Percentiles rank a stretch among this genome's conserved stretches.
Evolutionary conservation across 495 filamentous ascomycete species (phyloP).

Genomic region (Oleoguttula mirabilis): DNA sequence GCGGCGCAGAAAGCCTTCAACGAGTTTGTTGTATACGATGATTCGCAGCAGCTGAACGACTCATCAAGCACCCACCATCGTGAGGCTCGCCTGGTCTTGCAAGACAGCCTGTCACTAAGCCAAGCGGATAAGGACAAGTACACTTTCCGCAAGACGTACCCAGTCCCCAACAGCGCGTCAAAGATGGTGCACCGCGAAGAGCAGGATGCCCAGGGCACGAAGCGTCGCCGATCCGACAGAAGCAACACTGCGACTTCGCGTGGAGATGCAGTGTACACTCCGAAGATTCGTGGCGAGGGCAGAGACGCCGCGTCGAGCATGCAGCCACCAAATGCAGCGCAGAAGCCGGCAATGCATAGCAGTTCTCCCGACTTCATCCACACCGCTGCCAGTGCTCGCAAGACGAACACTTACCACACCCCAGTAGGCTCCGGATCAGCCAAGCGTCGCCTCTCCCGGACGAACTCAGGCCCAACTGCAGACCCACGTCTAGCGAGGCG

Average conservation of each 20-base stretch:
- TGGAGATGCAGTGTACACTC: too few species aligned
- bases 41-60: neutral
- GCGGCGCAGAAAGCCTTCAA: neutral
- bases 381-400: neutral
- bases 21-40: slow-evolving; percentile 1
- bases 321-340: neutral
- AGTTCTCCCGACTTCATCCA: slow-evolving; percentile 16
- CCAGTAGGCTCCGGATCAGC: neutral
- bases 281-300: neutral
- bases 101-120: neutral
- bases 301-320: neutral
- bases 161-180: slow-evolving; percentile 13
- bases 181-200: slow-evolving; percentile 7
- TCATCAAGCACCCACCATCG: neutral
- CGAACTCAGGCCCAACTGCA: neutral
- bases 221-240: neutral
- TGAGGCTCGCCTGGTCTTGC: neutral
- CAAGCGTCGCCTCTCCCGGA: slow-evolving; percentile 5
- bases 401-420: slow-evolving; percentile 8
- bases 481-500: slow-evolving; percentile 7
- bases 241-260: too few species aligned
- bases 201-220: neutral
- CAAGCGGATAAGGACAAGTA: slow-evolving; percentile 11
- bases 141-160: slow-evolving; percentile 8
- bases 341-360: slow-evolving; percentile 1